Base-by-base conservation (phyloP, 768 basidiomycete species). In the Exidia glandulosa region DNA sequence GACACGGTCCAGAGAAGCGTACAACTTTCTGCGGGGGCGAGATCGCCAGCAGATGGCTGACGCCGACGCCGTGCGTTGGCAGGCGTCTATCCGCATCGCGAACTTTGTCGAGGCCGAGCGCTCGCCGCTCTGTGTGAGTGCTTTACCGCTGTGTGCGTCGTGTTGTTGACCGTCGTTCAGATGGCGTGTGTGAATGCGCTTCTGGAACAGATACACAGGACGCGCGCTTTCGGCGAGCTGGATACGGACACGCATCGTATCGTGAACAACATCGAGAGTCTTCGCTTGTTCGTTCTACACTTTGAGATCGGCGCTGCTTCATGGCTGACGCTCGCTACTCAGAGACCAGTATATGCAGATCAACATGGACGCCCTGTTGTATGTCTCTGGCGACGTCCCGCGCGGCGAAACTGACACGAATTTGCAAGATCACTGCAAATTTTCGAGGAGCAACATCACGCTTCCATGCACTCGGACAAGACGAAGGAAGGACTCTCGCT, bases 401-500 rank as follows among this genome's bases (percentile, higher is more conserved):
- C n/a, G n/a, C n/a, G n/a, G n/a, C n/a, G n/a, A n/a, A n/a, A n/a
- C n/a, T n/a, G n/a, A n/a, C n/a, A n/a, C n/a, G n/a, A n/a, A n/a
- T n/a, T n/a, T n/a, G n/a, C n/a, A 65, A 94, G 91, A 60, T 94
- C 95, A 0, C 77, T 99, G 27, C 91, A 94, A 66, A 79, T 99
- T 27, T 96, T 99, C 67, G 84, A 87, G 65, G 83, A 81, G 63
- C 90, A 96, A 76, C 84, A 79, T 33, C 93, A 95, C 67, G 92
- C 91, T 1, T 90, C 87, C 7, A 84, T 87, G 27, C 87, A 94
- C 69, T 89, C 89, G 0, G 80, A 85, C 61, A 85, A 84, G 69
- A 89, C 84, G 7, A 95, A 94, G 66, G 90, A 94, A 72, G 92
- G 94, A 1, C 70, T 97, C 2, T 95, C 94, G 2, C 75, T 98